Conservation (phyloP, 2,329 filamentous ascomycete species). For the Aspergillus latus region DNA sequence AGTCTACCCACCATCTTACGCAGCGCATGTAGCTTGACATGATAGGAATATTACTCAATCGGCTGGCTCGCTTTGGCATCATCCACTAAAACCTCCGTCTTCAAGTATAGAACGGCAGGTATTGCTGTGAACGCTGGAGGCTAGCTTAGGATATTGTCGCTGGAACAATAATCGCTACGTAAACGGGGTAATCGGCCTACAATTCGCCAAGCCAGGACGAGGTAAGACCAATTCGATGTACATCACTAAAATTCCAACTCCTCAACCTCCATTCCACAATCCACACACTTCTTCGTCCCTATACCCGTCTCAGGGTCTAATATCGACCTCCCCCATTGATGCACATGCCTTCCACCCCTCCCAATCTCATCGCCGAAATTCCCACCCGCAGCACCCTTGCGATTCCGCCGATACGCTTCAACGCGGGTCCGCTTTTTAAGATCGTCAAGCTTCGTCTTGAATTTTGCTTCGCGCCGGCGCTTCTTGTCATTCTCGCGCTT, state of each 20-base stretch:
- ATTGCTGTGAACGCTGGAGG: background rate
- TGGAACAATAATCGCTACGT: too few relatives aligned
- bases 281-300: constrained; percentile 69
- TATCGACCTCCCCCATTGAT: constrained; percentile 72
- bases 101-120: background rate
- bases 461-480: constrained; percentile 83
- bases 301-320: constrained; percentile 58
- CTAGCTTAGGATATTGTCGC: background rate
- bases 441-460: constrained; percentile 82
- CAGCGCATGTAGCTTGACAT: background rate
- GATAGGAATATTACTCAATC: background rate
- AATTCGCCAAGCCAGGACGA: background rate
- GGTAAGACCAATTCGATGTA: background rate
- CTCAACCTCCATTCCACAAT: constrained; percentile 68
- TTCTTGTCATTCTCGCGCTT: constrained; percentile 77
- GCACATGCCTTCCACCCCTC: constrained; percentile 71
- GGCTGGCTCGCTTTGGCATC: background rate
- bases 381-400: constrained; percentile 50
- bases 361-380: constrained; percentile 76
- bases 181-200: too few relatives aligned
- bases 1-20: background rate
- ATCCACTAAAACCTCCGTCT: background rate
- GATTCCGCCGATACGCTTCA: constrained; percentile 78
- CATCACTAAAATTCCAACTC: constrained; percentile 58
- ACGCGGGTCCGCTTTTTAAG: constrained; percentile 91